phyloP scores from a whole-genome alignment of 768 basidiomycete species.

The Hortiboletus flavorubellus region DNA sequence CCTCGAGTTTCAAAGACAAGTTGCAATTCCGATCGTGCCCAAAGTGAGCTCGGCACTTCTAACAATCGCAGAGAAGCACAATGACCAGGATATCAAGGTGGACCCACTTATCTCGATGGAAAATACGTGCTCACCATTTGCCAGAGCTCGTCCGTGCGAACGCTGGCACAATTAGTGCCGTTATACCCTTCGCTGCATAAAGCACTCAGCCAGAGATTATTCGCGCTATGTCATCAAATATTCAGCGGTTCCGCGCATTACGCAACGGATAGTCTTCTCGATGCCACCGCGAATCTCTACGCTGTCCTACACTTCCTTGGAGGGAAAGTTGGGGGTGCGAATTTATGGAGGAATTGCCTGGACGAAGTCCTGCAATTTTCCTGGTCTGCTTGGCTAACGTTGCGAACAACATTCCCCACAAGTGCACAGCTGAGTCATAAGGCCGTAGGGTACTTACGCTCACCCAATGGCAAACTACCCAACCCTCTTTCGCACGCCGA shows the following conservation, averaged over 20 bases:
- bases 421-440: constrained; percentile 31
- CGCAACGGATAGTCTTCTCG: constrained; percentile 37
- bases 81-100: constrained; percentile 56
- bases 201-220: constrained; percentile 49
- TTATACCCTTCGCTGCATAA: constrained; percentile 68
- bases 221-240: constrained; percentile 50
- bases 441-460: background rate
- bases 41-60: constrained; percentile 66
- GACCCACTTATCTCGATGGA: background rate
- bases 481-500: constrained; percentile 12
- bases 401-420: constrained; percentile 58
- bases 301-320: constrained; percentile 65
- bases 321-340: constrained; percentile 73
- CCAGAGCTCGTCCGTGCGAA: constrained; percentile 45
- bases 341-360: constrained; percentile 70
- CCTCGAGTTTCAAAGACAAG: constrained; percentile 81
- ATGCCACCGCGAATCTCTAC: constrained; percentile 56
- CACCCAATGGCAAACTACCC: constrained; percentile 9
- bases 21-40: constrained; percentile 65
- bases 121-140: constrained; percentile 3
- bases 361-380: constrained; percentile 66
- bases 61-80: constrained; percentile 49
- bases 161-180: constrained; percentile 54
- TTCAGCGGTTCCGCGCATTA: constrained; percentile 53
- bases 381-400: constrained; percentile 54